Evolutionary conservation across 805 yeast genomes (phyloP).

Genomic region (Cyberlindnera euphorbiiphila): DNA sequence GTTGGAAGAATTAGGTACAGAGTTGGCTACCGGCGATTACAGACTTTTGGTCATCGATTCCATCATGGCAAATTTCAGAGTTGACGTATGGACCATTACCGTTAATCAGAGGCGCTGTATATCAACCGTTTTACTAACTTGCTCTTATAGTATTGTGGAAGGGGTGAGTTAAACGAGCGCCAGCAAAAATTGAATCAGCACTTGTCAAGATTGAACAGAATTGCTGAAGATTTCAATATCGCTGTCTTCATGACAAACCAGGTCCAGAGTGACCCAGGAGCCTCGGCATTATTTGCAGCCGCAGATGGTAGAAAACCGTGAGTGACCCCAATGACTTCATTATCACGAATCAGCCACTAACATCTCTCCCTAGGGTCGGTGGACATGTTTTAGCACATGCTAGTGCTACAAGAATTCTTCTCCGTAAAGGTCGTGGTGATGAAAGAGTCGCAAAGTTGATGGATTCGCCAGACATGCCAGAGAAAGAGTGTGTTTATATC

Average conservation of each 20-base stretch:
- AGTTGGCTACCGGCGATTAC: constrained; percentile 65
- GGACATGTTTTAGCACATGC: constrained; percentile 83
- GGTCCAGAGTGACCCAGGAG: constrained; percentile 83
- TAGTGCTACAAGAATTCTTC: constrained; percentile 68
- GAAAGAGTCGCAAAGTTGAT: constrained; percentile 77
- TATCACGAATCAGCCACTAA: constrained; percentile 1
- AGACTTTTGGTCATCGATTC: constrained; percentile 64
- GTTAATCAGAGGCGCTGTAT: not conserved
- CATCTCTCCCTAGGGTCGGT: constrained; percentile 42
- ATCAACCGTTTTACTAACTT: constrained; percentile 5
- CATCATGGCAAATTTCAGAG: constrained; percentile 75
- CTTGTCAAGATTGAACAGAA: constrained; percentile 46
- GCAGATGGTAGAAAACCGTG: constrained; percentile 79
- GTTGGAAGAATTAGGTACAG: constrained; percentile 60
- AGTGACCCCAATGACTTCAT: constrained; percentile 11
- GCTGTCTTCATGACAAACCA: constrained; percentile 76
- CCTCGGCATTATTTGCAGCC: constrained; percentile 70
- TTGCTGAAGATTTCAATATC: constrained; percentile 74
- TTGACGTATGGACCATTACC: constrained; percentile 40
- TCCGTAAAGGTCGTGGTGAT: constrained; percentile 73
- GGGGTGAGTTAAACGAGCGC: constrained; percentile 74
- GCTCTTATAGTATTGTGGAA: constrained; percentile 49
- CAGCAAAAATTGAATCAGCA: constrained; percentile 66
- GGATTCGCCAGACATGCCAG: constrained; percentile 82
- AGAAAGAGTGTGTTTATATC: constrained; percentile 70